These are phyloP conservation scores for Verticillium tricorpus DNA, from an alignment of 2,329 filamentous ascomycete genomes.

Conservation along the genomic window DNA sequence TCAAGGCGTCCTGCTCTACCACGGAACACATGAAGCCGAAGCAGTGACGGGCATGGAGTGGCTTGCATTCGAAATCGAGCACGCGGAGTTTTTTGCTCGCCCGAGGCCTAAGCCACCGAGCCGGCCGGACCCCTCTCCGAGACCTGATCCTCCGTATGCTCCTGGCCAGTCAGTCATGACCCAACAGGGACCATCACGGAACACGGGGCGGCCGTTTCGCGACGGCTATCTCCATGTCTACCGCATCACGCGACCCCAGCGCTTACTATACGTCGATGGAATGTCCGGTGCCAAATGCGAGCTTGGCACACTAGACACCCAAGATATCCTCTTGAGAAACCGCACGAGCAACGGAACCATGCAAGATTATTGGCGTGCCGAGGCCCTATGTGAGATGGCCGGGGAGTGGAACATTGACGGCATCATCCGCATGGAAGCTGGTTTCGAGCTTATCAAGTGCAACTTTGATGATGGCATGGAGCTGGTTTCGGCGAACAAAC, in stretches of 20 bases:
- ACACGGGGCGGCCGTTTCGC: background rate
- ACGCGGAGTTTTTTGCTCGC: constrained; percentile 51
- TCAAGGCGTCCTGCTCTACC: constrained; percentile 50
- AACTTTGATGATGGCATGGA: constrained; percentile 40
- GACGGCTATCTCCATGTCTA: constrained; percentile 52
- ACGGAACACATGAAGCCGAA: constrained; percentile 39
- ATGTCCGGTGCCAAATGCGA: constrained; percentile 49
- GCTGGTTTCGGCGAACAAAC: constrained; percentile 19
- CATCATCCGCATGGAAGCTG: constrained; percentile 57
- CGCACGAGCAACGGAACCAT: constrained; percentile 19
- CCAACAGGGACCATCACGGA: background rate
- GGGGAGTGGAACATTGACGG: constrained; percentile 48
- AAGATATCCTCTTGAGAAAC: constrained; percentile 40
- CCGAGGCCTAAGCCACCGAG: background rate
- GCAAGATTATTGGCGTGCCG: constrained; percentile 43
- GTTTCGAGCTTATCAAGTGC: constrained; percentile 62
- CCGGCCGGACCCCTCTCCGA: background rate
- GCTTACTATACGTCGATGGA: constrained; percentile 54
- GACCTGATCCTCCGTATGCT: too few species aligned
- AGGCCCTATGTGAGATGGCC: constrained; percentile 46
- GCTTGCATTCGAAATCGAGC: constrained; percentile 61
- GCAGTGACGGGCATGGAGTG: constrained; percentile 49
- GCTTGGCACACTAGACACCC: constrained; percentile 50
- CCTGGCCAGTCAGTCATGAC: too few species aligned
- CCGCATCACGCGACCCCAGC: constrained; percentile 37